Conservation (phyloP, 805 yeast genomes). For the Teunomyces gatunensis region DNA sequence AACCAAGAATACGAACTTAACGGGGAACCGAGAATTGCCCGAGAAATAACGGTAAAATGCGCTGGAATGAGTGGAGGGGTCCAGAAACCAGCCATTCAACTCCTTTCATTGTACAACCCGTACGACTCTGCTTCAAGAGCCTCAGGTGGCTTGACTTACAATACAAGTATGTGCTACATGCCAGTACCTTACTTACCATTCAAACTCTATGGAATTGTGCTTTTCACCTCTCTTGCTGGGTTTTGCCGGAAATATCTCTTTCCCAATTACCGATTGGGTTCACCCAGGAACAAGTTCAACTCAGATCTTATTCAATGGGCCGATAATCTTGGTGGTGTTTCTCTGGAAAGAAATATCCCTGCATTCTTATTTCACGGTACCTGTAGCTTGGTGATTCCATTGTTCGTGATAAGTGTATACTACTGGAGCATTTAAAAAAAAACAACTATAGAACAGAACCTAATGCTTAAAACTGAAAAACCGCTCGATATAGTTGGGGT, state of each 20-base stretch:
- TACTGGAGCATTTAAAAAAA: conserved; percentile 5
- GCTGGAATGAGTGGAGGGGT: conserved; percentile 94
- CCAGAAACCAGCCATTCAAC: conserved; percentile 78
- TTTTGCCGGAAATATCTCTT: conserved; percentile 12
- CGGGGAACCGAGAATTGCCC: conserved; percentile 16
- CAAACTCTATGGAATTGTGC: conserved; percentile 12
- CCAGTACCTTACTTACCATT: conserved; percentile 49
- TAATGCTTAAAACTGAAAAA: conserved; percentile 36
- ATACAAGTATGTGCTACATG: conserved; percentile 53
- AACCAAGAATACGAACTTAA: conserved; percentile 42
- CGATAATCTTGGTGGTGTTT: background rate
- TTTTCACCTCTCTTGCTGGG: conserved; percentile 8
- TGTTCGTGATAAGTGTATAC: conserved; percentile 4
- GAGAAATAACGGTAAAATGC: conserved; percentile 83
- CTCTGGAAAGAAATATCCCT: background rate
- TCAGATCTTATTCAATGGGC: background rate
- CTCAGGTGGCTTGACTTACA: conserved; percentile 16
- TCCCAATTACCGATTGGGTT: conserved; percentile 1
- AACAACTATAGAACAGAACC: background rate
- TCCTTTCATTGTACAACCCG: conserved; percentile 64
- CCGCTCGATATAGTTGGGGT: conserved; percentile 49
- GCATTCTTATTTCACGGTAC: conserved; percentile 3
- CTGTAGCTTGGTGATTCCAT: conserved; percentile 3
- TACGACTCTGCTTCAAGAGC: conserved; percentile 12
- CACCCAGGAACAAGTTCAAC: background rate